Base-by-base conservation (phyloP, 176 grass and related monocot genomes). In the Avena eriantha region DNA sequence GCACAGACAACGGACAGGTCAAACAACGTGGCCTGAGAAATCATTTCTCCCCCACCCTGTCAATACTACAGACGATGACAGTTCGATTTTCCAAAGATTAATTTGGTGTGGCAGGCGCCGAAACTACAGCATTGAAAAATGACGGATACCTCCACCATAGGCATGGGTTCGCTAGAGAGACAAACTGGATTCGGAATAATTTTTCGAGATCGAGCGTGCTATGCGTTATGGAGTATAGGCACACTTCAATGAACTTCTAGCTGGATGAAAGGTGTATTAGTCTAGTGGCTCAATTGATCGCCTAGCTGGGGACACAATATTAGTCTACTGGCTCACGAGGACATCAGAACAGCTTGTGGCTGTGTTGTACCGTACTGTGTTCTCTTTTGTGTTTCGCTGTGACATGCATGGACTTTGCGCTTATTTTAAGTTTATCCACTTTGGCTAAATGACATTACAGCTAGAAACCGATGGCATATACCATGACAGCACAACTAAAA, bases 241-340 rank as follows among this genome's bases (percentile, higher is more conserved):
- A 50, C 11, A 76, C 33, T 29, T 66, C 55, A 55, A 82, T 82
- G 41, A 13, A 64, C 63, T 19, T 55, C 5, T 18, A 87, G 56
- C 80, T 86, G 89, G 80, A 79, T 59, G 63, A 78, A 56, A 83
- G 64, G 61, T 64, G 74, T 41, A 41, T 41, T 58, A 90, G 45
- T 73, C 55, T 83, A 65, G 53, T 69, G 77, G 77, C 39, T 41
- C 6, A 41, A 41, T 22, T 53, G 76, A 64, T 22, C 75, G 43
- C 34, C 53, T 15, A 48, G 82, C 68, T 50, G 29, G 54, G 15
- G 39, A 84, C 35, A 7, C 33, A 68, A 70, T 61, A 45, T 64
- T 64, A 45, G n/a, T 61, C 39, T 22, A 49, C 9, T 49, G 46
- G 17, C 69, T 79, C 8, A 68, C 6, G 8, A 76, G 48, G 48